phyloP scores from a whole-genome alignment of 2,329 filamentous ascomycete genomes.

The Exophiala bonariae region DNA sequence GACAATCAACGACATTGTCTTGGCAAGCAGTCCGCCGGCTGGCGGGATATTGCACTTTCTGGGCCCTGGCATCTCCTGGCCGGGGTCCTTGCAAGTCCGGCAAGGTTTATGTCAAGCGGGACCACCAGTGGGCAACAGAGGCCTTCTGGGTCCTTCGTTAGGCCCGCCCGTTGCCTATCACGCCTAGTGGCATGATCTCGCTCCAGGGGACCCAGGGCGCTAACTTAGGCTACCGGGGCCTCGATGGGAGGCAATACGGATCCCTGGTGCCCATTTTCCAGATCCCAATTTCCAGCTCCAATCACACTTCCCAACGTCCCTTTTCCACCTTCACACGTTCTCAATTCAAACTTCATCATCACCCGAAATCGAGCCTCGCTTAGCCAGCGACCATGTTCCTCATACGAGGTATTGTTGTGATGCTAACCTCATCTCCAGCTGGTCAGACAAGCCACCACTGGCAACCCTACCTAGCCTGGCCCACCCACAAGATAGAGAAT shows the following conservation, averaged over 20 bases:
- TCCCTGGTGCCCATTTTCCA: conserved; percentile 9
- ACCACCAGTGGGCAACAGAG: too few species aligned
- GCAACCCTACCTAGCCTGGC: conserved; percentile 10
- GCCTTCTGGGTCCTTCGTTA: too few species aligned
- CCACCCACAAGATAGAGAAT: conserved; percentile 13
- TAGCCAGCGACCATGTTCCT: conserved; percentile 15
- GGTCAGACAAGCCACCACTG: conserved; percentile 21
- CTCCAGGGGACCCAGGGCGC: too few species aligned
- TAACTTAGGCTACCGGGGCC: background rate
- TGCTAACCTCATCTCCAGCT: conserved; percentile 19
- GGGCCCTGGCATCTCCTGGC: too few species aligned
- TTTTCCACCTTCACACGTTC: background rate
- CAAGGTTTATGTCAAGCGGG: too few species aligned
- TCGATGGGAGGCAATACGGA: too few species aligned
- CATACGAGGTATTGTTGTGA: conserved; percentile 11
- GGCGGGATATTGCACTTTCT: too few species aligned
- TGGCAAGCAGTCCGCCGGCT: too few species aligned
- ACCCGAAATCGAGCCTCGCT: conserved; percentile 22
- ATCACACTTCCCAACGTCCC: conserved; percentile 7
- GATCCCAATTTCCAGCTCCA: conserved; percentile 19
- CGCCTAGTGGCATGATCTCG: too few species aligned
- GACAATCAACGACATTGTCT: too few species aligned
- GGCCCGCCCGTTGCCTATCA: too few species aligned
- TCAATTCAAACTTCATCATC: conserved; percentile 8
- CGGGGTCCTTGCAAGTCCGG: too few species aligned